phyloP scores from a whole-genome alignment of 164 flowering plant species.

The Stephania yunnanensis region DNA sequence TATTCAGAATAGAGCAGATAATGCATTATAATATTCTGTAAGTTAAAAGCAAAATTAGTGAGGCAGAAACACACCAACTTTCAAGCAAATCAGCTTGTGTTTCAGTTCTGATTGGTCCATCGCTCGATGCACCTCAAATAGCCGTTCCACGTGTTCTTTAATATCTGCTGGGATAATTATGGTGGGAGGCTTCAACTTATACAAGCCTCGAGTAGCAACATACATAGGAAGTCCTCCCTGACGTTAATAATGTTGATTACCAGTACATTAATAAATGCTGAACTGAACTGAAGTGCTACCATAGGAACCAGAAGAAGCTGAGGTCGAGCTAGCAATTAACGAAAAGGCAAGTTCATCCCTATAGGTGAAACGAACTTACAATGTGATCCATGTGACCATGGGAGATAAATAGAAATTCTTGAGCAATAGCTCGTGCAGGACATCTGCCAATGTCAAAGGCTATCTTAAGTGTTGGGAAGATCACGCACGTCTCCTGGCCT shows the following conservation, averaged over 20 bases:
- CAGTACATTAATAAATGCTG: not conserved
- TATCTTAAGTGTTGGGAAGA: slow-evolving; percentile 64
- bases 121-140: slow-evolving; percentile 72
- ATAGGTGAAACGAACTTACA: slow-evolving; percentile 24
- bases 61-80: slow-evolving; percentile 50
- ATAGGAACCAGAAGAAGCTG: no score
- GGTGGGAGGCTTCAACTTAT: slow-evolving; percentile 75
- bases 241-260: not conserved
- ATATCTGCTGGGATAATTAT: slow-evolving; percentile 64
- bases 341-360: no score
- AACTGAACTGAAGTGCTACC: no score
- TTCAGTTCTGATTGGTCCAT: slow-evolving; percentile 79
- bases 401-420: slow-evolving; percentile 85
- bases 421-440: slow-evolving; percentile 79
- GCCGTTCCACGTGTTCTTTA: slow-evolving; percentile 59
- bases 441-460: slow-evolving; percentile 93
- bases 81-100: slow-evolving; percentile 56
- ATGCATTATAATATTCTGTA: no score
- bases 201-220: slow-evolving; percentile 88
- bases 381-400: slow-evolving; percentile 98
- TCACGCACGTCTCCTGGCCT: slow-evolving; percentile 96
- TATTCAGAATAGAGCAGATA: no score
- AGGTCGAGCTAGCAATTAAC: no score
- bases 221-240: slow-evolving; percentile 97
- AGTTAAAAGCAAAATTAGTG: not conserved